Conservation (phyloP, 2,329 filamentous ascomycete genomes). For the Aspergillus carbonarius region DNA sequence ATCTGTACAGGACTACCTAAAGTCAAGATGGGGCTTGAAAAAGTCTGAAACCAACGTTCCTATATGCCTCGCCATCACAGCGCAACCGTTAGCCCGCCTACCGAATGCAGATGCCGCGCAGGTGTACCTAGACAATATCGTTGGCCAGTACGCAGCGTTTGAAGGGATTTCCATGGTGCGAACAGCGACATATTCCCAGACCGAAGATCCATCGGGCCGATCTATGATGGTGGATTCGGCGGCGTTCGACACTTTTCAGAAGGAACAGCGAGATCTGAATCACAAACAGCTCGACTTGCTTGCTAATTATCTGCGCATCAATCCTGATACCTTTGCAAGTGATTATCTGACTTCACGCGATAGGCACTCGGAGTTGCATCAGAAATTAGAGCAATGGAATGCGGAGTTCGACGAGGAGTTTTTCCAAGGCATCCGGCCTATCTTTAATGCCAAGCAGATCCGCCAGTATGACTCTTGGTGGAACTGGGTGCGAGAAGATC, state of each 20-base stretch:
- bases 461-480: slow-evolving; percentile 37
- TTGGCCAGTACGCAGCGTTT: slow-evolving; percentile 16
- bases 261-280: slow-evolving; percentile 8
- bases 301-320: slow-evolving; percentile 8
- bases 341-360: not conserved
- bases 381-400: slow-evolving; percentile 25
- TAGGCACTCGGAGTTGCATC: slow-evolving; percentile 8
- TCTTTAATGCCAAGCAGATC: slow-evolving; percentile 28
- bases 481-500: slow-evolving; percentile 37
- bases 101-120: slow-evolving; percentile 15
- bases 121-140: slow-evolving; percentile 24
- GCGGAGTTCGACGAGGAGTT: slow-evolving; percentile 34
- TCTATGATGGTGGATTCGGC: slow-evolving; percentile 1
- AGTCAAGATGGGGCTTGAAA: slow-evolving; percentile 28
- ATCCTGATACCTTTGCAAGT: not conserved
- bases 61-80: slow-evolving; percentile 22
- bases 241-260: not conserved
- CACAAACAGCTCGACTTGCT: slow-evolving; percentile 11
- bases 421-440: slow-evolving; percentile 27
- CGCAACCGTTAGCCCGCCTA: slow-evolving; percentile 23
- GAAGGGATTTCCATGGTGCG: slow-evolving; percentile 13
- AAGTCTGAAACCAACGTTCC: slow-evolving; percentile 21
- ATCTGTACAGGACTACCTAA: slow-evolving; percentile 22
- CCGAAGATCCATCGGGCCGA: not conserved
- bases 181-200: not conserved